Conservation (phyloP, 192 early-diverging fungal genomes). For the Phlyctochytrium arcticum region DNA sequence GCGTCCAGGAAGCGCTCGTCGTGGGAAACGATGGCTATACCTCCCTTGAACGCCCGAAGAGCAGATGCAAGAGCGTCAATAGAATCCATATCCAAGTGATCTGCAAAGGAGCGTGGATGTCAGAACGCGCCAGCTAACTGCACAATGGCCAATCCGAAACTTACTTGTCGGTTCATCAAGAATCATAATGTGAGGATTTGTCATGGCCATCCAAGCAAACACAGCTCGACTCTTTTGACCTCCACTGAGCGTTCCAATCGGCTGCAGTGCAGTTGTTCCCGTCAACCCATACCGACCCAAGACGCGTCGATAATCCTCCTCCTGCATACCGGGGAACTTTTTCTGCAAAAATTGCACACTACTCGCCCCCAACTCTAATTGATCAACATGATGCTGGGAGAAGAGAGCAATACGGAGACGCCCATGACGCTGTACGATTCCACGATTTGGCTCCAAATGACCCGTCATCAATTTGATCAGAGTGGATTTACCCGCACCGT, state of each 20-base stretch:
- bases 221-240: conserved; percentile 89
- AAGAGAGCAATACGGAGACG: conserved; percentile 92
- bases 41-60: conserved; percentile 84
- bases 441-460: conserved; percentile 71
- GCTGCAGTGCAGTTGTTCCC: conserved; percentile 91
- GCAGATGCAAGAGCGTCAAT: conserved; percentile 92
- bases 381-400: conserved; percentile 97
- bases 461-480: conserved; percentile 89
- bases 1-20: conserved; percentile 78
- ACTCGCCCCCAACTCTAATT: conserved; percentile 79
- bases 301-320: conserved; percentile 95
- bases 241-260: conserved; percentile 91
- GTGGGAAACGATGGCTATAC: conserved; percentile 87
- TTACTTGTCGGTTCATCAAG: conserved; percentile 72
- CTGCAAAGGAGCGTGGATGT: conserved; percentile 13
- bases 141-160: conserved; percentile 19
- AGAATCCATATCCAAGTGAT: conserved; percentile 69
- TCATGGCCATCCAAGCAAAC: conserved; percentile 51
- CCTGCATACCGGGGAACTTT: conserved; percentile 84
- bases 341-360: conserved; percentile 85
- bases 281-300: conserved; percentile 94
- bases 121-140: not conserved
- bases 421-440: conserved; percentile 86
- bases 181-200: conserved; percentile 51
- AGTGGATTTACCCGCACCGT: conserved; percentile 98